phyloP scores from a whole-genome alignment of 371 early-diverging fungal species.

The Sporodiniella umbellata region DNA sequence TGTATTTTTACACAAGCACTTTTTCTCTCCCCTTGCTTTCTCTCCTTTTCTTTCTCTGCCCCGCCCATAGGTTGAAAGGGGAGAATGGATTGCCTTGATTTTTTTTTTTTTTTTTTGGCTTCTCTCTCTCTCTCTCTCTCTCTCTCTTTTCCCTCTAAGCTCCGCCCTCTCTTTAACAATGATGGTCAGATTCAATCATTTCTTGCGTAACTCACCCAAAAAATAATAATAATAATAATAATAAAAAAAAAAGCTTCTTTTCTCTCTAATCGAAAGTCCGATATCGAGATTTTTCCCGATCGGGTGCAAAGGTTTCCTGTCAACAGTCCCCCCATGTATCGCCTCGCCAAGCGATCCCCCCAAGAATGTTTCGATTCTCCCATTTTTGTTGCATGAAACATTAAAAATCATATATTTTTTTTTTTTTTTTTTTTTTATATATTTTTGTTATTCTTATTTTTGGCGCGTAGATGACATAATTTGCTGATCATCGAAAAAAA shows the following conservation, averaged over 20 bases:
- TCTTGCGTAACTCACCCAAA: too few relatives aligned
- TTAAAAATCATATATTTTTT: too few relatives aligned
- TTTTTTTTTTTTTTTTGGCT: constrained; percentile 3
- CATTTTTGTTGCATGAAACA: neutral
- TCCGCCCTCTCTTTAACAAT: neutral
- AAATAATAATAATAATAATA: constrained; percentile 10
- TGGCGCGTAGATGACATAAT: constrained; percentile 26
- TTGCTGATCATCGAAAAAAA: constrained; percentile 28
- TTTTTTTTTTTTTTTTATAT: constrained; percentile 22
- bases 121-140: too few relatives aligned
- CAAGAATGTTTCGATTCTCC: constrained; percentile 17
- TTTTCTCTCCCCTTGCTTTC: too few relatives aligned
- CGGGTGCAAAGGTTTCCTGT: too few relatives aligned
- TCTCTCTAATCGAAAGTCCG: constrained; percentile 11
- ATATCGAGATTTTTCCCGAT: constrained; percentile 28
- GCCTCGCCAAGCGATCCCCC: constrained; percentile 13
- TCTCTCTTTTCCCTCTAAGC: too few relatives aligned
- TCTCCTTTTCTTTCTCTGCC: constrained; percentile 5
- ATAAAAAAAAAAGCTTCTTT: too few relatives aligned
- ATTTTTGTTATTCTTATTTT: constrained; percentile 14
- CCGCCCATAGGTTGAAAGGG: too few relatives aligned
- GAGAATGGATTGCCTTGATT: too few relatives aligned
- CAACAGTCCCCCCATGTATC: constrained; percentile 2
- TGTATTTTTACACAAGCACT: too few relatives aligned
- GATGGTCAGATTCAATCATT: neutral